Conservation (phyloP, 1,284 basidiomycete genomes). For the Sporisorium sorghi region DNA sequence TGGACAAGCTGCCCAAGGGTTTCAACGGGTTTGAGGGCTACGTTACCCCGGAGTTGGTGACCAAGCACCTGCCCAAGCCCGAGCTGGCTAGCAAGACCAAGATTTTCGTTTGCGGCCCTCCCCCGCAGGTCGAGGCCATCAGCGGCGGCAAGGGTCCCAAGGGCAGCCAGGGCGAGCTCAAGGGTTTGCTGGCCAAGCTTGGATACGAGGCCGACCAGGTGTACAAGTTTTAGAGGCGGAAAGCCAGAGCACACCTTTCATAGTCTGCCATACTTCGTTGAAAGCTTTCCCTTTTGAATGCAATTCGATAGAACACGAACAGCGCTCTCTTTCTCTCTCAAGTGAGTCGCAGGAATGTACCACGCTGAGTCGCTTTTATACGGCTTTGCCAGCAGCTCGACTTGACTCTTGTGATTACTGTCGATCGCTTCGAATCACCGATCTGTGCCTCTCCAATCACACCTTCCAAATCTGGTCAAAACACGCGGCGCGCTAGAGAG, state of each 20-base stretch:
- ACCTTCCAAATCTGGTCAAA: slow-evolving; percentile 26
- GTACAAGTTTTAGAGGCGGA: slow-evolving; percentile 54
- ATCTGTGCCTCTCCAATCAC: not conserved
- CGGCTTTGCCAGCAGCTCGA: not conserved
- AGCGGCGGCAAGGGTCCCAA: slow-evolving; percentile 66
- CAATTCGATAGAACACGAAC: no score
- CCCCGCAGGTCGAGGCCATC: slow-evolving; percentile 64
- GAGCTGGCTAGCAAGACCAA: slow-evolving; percentile 82
- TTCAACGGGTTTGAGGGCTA: slow-evolving; percentile 74
- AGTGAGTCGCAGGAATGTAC: no score
- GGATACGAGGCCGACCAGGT: slow-evolving; percentile 67
- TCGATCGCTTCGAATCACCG: not conserved
- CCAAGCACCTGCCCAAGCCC: slow-evolving; percentile 77
- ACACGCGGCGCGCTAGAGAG: not conserved
- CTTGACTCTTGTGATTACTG: no score
- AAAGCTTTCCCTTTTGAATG: no score
- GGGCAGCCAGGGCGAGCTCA: slow-evolving; percentile 65
- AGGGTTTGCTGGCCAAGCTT: slow-evolving; percentile 62
- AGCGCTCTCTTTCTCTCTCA: no score
- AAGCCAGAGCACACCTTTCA: no score
- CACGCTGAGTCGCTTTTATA: not conserved
- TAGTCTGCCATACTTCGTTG: no score
- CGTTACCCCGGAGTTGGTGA: slow-evolving; percentile 79
- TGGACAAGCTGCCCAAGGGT: slow-evolving; percentile 80
- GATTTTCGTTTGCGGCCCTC: slow-evolving; percentile 83